Evolutionary conservation across 2,329 filamentous ascomycete genomes (phyloP).

Genomic region (Alternaria gaisen): DNA sequence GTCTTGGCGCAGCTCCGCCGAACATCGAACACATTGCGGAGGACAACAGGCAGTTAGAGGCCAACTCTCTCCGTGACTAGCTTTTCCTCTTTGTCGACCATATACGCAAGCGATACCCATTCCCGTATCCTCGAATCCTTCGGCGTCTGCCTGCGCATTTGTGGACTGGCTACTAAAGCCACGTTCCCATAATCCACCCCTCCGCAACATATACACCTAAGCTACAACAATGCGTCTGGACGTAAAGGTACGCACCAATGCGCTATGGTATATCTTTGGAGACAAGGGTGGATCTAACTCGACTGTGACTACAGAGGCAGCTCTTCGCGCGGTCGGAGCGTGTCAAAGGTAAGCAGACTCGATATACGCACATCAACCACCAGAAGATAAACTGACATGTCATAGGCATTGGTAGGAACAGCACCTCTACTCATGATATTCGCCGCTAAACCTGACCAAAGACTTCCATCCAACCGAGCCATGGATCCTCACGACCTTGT

Average conservation of each 20-base stretch:
- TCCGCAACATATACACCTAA: constrained; percentile 38
- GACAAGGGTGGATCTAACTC: constrained; percentile 47
- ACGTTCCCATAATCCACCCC: constrained; percentile 47
- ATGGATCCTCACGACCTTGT: constrained; percentile 93
- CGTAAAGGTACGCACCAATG: constrained; percentile 52
- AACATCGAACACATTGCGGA: constrained; percentile 40
- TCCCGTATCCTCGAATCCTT: constrained; percentile 1
- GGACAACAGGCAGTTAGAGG: constrained; percentile 8
- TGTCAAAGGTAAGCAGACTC: constrained; percentile 69
- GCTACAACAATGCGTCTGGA: constrained; percentile 55
- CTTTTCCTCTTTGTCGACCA: background rate
- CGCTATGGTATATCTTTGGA: background rate
- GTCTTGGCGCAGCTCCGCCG: constrained; percentile 37
- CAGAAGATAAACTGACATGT: constrained; percentile 33
- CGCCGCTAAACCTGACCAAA: constrained; percentile 62
- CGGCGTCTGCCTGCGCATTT: constrained; percentile 25
- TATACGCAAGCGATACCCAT: background rate
- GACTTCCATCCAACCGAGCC: constrained; percentile 97
- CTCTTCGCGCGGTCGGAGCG: constrained; percentile 90
- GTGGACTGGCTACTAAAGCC: constrained; percentile 51
- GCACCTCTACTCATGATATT: constrained; percentile 4
- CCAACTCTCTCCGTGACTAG: constrained; percentile 2
- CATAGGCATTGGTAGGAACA: constrained; percentile 47
- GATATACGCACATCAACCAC: constrained; percentile 4
- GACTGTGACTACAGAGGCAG: constrained; percentile 69